These are phyloP conservation scores for Podospora sp. DNA, from an alignment of 495 filamentous ascomycete genomes.

Conservation along the genomic window DNA sequence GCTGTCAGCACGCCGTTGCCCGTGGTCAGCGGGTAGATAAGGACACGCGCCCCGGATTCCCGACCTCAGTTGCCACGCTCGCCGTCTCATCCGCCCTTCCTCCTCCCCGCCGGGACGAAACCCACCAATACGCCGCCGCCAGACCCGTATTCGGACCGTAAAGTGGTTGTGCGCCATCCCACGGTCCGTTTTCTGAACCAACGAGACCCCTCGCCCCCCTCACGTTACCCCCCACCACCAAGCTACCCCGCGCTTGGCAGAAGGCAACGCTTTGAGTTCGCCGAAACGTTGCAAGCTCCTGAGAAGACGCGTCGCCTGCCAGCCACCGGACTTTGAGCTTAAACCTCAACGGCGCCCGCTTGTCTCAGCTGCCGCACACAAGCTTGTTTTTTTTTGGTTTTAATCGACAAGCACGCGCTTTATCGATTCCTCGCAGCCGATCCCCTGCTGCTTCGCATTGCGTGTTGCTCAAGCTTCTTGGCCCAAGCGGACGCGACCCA, in stretches of 20 bases:
- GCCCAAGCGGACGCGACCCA: background rate
- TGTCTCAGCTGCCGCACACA: conserved; percentile 11
- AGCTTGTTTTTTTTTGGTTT: background rate
- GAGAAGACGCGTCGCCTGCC: conserved; percentile 13
- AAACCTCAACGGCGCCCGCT: conserved; percentile 15
- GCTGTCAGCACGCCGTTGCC: background rate
- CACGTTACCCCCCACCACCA: conserved; percentile 8
- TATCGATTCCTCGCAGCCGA: background rate
- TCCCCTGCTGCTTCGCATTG: background rate
- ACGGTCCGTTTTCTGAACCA: conserved; percentile 18
- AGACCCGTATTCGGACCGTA: conserved; percentile 12
- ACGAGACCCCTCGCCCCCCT: background rate
- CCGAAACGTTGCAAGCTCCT: conserved; percentile 12
- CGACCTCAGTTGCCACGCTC: conserved; percentile 1
- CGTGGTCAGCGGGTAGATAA: background rate
- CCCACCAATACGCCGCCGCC: background rate
- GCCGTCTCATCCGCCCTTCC: background rate
- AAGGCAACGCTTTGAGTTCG: conserved; percentile 19
- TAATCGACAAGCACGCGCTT: background rate
- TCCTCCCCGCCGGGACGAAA: background rate
- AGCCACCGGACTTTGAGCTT: conserved; percentile 20
- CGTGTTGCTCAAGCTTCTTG: conserved; percentile 4
- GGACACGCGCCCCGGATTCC: background rate
- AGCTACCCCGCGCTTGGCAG: conserved; percentile 19
- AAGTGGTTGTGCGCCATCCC: conserved; percentile 14